Percentiles rank a stretch among this genome's conserved stretches.
Evolutionary conservation across 108 stramenopile genomes (phyloP).

Genomic region (Parmales sp.): DNA sequence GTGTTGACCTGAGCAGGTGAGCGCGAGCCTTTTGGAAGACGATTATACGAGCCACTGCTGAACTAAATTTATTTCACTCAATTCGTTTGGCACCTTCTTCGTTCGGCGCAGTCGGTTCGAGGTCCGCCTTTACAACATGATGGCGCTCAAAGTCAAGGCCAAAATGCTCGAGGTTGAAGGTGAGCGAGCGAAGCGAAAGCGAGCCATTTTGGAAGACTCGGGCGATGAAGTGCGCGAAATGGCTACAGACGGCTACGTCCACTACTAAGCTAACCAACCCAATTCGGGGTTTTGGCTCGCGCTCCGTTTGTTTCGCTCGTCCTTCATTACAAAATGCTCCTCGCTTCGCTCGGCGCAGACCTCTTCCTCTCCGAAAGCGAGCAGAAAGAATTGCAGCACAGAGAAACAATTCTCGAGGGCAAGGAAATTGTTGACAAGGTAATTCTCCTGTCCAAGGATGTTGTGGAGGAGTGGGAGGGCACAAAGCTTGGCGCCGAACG

Average conservation of each 20-base stretch:
- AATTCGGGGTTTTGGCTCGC: too few relatives aligned
- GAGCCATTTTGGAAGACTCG: too few relatives aligned
- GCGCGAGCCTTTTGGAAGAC: too few relatives aligned
- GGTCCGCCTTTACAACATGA: not conserved
- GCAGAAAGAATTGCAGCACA: not conserved
- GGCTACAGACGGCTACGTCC: too few relatives aligned
- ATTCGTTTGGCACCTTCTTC: too few relatives aligned
- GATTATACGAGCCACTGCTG: too few relatives aligned
- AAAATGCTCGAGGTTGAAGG: not conserved
- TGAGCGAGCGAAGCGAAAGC: not conserved
- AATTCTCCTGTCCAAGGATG: not conserved
- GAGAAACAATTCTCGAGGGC: not conserved
- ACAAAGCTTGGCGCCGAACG: not conserved
- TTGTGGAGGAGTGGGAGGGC: constrained; percentile 3
- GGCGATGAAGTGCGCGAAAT: too few relatives aligned
- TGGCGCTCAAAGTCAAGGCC: not conserved
- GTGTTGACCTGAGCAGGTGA: not conserved
- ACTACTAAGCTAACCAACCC: too few relatives aligned
- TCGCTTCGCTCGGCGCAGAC: not conserved
- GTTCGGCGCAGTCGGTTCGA: too few relatives aligned
- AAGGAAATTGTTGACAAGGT: constrained; percentile 5
- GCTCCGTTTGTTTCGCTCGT: too few relatives aligned
- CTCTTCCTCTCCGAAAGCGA: not conserved
- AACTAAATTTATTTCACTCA: too few relatives aligned
- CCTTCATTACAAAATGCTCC: not conserved